Percentiles rank a stretch among this genome's conserved stretches.
These are phyloP conservation scores for Petrea volubilis DNA, from an alignment of 257 asterid genomes.

Conservation along the genomic window DNA sequence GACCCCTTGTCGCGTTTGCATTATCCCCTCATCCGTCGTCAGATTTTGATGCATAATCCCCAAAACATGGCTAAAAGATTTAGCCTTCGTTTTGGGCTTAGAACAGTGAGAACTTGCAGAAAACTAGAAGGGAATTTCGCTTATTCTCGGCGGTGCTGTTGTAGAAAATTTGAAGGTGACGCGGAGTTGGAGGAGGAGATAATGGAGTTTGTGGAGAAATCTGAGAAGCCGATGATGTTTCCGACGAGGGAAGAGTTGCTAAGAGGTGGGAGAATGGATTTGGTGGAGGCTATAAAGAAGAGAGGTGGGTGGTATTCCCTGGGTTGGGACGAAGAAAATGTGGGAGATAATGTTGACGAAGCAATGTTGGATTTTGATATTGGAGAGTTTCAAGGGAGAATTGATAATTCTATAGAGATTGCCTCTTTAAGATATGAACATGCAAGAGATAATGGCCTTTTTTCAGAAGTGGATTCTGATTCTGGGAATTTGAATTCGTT, in stretches of 20 bases:
- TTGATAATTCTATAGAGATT: too few relatives aligned
- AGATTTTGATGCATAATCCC: conserved; percentile 9
- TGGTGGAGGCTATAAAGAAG: conserved; percentile 64
- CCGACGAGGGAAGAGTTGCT: conserved; percentile 67
- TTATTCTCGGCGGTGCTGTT: conserved; percentile 45
- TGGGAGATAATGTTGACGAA: conserved; percentile 26
- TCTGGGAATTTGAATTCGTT: too few relatives aligned
- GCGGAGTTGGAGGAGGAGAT: conserved; percentile 68
- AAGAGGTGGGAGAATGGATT: conserved; percentile 76
- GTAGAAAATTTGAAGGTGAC: conserved; percentile 55
- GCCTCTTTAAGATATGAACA: too few relatives aligned
- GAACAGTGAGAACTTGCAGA: conserved; percentile 20
- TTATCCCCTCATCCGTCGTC: conserved; percentile 22
- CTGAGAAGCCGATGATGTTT: conserved; percentile 66
- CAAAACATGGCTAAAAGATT: conserved; percentile 14
- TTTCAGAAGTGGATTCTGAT: too few relatives aligned
- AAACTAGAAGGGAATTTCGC: conserved; percentile 2
- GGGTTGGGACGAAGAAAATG: conserved; percentile 73
- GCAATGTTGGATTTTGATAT: conserved; percentile 45
- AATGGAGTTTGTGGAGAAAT: conserved; percentile 79
- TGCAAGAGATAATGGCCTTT: conserved; percentile 21
- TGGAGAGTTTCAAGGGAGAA: conserved; percentile 49
- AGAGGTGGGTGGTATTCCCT: conserved; percentile 85
- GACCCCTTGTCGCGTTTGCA: conserved; percentile 28
- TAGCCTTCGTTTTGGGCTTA: conserved; percentile 7